These are phyloP conservation scores for Kurtzmaniella fragi DNA, from an alignment of 805 yeast species.

Conservation along the genomic window DNA sequence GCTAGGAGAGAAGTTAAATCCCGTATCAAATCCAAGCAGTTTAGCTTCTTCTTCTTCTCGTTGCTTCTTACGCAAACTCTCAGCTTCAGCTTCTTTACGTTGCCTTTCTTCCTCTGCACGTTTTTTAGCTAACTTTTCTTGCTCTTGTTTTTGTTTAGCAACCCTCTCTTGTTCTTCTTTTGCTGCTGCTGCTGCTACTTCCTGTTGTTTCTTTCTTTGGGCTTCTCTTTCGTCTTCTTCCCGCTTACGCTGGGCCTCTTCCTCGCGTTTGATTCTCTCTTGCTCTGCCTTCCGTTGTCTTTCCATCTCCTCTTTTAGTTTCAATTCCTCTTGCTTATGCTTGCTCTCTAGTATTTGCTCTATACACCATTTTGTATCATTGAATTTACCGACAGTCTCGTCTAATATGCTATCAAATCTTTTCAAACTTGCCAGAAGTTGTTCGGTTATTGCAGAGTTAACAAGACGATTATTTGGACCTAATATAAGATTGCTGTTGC, in stretches of 20 bases:
- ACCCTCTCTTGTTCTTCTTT: constrained; percentile 13
- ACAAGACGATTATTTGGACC: constrained; percentile 39
- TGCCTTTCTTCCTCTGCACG: constrained; percentile 9
- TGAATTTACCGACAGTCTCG: constrained; percentile 35
- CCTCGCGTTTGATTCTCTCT: constrained; percentile 15
- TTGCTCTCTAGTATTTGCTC: constrained; percentile 38
- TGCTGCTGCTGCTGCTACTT: constrained; percentile 13
- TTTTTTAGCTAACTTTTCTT: constrained; percentile 6
- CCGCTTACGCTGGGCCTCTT: constrained; percentile 12
- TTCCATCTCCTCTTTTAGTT: constrained; percentile 30
- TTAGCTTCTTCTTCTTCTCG: constrained; percentile 9
- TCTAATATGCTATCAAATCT: constrained; percentile 40
- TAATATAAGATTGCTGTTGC: constrained; percentile 36
- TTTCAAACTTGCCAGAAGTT: constrained; percentile 27
- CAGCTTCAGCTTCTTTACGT: constrained; percentile 7
- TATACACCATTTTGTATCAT: constrained; percentile 41
- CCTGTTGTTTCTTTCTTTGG: constrained; percentile 13
- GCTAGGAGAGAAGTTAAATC: constrained; percentile 13
- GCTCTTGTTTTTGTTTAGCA: constrained; percentile 11
- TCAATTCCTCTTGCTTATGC: constrained; percentile 37
- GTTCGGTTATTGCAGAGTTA: constrained; percentile 31
- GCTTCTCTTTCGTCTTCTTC: constrained; percentile 16
- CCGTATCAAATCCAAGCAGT: constrained; percentile 2
- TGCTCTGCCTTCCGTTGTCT: constrained; percentile 27
- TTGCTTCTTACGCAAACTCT: constrained; percentile 4